Conservation (phyloP, 176 grass and related monocot genomes). For the Hsuehochloa calcarea region DNA sequence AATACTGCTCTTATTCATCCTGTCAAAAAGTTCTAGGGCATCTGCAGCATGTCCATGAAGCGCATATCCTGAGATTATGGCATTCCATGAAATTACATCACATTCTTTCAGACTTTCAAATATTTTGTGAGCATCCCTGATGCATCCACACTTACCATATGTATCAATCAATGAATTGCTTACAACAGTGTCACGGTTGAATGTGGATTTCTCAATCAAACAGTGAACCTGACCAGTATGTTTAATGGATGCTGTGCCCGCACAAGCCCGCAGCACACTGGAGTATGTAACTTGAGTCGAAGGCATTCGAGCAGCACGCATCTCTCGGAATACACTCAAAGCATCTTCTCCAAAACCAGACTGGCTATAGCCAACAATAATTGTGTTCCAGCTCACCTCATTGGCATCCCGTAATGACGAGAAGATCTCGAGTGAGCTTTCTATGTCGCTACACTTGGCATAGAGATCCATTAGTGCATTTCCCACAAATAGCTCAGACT, state of each 20-base stretch:
- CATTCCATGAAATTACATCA: slow-evolving; percentile 49
- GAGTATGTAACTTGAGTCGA: slow-evolving; percentile 78
- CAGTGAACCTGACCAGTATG: slow-evolving; percentile 60
- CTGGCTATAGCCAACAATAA: slow-evolving; percentile 63
- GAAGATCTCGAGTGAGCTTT: slow-evolving; percentile 41
- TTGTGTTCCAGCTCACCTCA: slow-evolving; percentile 78
- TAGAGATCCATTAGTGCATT: too few species aligned
- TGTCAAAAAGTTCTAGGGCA: slow-evolving; percentile 39
- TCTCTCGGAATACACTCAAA: slow-evolving; percentile 53
- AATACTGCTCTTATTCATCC: slow-evolving; percentile 36
- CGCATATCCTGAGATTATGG: slow-evolving; percentile 45
- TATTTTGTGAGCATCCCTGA: slow-evolving; percentile 55
- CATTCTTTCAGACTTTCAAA: slow-evolving; percentile 35
- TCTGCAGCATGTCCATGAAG: slow-evolving; percentile 35
- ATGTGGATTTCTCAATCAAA: slow-evolving; percentile 64
- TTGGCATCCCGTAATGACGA: slow-evolving; percentile 40
- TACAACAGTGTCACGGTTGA: slow-evolving; percentile 50
- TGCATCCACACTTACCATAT: slow-evolving; percentile 75
- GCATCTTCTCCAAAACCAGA: slow-evolving; percentile 55
- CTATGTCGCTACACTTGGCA: too few species aligned
- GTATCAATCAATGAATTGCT: slow-evolving; percentile 76
- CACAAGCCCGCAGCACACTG: slow-evolving; percentile 67
- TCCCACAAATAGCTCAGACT: slow-evolving; percentile 51
- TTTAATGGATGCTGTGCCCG: slow-evolving; percentile 49
- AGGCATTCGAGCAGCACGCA: slow-evolving; percentile 34